Conservation (phyloP, 352 stramenopile genomes). For the Elongisporangium prolatum region DNA sequence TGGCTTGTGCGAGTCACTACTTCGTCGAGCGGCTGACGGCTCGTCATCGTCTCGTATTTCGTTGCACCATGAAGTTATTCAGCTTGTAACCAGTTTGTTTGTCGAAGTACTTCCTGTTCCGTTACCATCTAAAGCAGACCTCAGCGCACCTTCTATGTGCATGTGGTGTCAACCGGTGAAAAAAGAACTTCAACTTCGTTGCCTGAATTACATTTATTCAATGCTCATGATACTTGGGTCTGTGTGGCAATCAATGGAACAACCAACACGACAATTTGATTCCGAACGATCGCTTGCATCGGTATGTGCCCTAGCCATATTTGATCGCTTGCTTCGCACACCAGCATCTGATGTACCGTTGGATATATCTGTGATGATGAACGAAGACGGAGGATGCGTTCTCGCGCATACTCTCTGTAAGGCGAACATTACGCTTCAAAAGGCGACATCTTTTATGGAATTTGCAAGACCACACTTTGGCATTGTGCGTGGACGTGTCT, state of each 20-base stretch:
- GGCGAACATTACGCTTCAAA: constrained; percentile 75
- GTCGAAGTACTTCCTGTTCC: constrained; percentile 83
- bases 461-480: constrained; percentile 76
- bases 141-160: constrained; percentile 19
- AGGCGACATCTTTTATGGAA: constrained; percentile 78
- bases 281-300: constrained; percentile 78
- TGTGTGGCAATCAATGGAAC: constrained; percentile 88
- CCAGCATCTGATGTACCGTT: constrained; percentile 67
- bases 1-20: constrained; percentile 69
- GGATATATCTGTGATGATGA: constrained; percentile 80
- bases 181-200: constrained; percentile 80
- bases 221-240: constrained; percentile 75
- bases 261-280: constrained; percentile 82
- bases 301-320: constrained; percentile 75
- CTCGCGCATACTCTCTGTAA: constrained; percentile 84
- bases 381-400: constrained; percentile 74
- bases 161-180: constrained; percentile 73
- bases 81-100: constrained; percentile 77
- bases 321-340: constrained; percentile 76
- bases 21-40: constrained; percentile 76
- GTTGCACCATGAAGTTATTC: constrained; percentile 86
- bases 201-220: constrained; percentile 69
- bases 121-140: constrained; percentile 17
- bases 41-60: constrained; percentile 89
- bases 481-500: constrained; percentile 58